These are phyloP conservation scores for Chalciporus piperatus DNA, from an alignment of 768 basidiomycete species.

Conservation along the genomic window DNA sequence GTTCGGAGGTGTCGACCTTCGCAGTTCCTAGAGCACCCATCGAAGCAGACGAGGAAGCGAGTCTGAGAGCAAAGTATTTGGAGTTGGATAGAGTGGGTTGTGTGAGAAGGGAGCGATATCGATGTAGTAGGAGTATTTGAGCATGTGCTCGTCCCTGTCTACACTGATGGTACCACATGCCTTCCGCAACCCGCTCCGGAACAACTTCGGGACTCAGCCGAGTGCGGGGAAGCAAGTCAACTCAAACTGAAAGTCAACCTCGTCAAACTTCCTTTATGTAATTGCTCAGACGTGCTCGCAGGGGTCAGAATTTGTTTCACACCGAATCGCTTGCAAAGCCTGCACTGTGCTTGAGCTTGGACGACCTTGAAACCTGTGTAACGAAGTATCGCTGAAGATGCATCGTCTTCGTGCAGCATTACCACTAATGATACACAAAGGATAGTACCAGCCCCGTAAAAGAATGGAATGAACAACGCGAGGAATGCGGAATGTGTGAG, in stretches of 20 bases:
- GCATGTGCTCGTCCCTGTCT: slow-evolving; percentile 16
- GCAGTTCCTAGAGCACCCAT: slow-evolving; percentile 39
- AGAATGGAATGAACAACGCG: not conserved
- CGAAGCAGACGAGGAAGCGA: slow-evolving; percentile 14
- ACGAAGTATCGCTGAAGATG: no score
- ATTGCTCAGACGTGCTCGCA: no score
- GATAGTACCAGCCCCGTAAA: slow-evolving; percentile 8
- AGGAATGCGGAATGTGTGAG: not conserved
- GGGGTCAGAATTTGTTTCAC: no score
- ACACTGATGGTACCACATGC: slow-evolving; percentile 27
- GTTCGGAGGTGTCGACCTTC: slow-evolving; percentile 59
- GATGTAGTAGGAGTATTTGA: slow-evolving; percentile 10
- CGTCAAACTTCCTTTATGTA: no score
- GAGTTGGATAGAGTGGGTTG: not conserved
- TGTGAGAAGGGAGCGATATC: slow-evolving; percentile 21
- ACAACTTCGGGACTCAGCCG: no score
- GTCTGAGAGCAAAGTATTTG: slow-evolving; percentile 4
- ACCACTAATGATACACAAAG: slow-evolving; percentile 3
- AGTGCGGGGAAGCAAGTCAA: no score
- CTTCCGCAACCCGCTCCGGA: slow-evolving; percentile 22
- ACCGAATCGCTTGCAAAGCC: no score
- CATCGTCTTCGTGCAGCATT: no score
- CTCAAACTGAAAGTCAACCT: no score
- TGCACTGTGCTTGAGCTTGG: no score
- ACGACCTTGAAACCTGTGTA: no score